Evolutionary conservation across 2,329 filamentous ascomycete species (phyloP).

Genomic region (Claviceps maximensis): DNA sequence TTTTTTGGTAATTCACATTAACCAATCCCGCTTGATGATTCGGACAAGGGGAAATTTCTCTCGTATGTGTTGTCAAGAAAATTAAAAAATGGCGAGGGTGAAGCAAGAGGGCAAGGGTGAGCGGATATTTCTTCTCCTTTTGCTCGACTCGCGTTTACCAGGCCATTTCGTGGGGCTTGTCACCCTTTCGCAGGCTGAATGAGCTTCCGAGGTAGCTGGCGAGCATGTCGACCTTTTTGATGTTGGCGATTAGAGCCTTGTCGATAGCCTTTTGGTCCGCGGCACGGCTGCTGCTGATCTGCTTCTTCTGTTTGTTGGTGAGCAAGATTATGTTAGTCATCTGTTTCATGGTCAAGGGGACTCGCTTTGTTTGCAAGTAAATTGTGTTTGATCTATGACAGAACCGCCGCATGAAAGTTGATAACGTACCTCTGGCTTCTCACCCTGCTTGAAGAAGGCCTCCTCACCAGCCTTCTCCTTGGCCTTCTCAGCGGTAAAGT

Average conservation of each 20-base stretch:
- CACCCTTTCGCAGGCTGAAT: constrained; percentile 98
- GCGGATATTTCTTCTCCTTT: no score
- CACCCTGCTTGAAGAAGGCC: constrained; percentile 98
- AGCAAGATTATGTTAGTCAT: background rate
- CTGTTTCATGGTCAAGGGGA: no score
- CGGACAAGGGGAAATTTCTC: background rate
- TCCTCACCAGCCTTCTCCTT: constrained; percentile 96
- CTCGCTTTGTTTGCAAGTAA: no score
- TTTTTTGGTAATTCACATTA: no score
- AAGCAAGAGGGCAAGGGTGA: background rate
- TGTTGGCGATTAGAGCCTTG: constrained; percentile 84
- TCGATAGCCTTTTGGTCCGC: constrained; percentile 98
- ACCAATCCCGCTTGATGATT: no score
- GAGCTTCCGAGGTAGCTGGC: constrained; percentile 85
- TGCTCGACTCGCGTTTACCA: constrained; percentile 52
- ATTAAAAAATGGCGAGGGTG: background rate
- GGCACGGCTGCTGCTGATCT: constrained; percentile 79
- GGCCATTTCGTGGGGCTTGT: constrained; percentile 99
- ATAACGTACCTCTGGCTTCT: constrained; percentile 80
- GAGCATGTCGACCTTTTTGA: constrained; percentile 97
- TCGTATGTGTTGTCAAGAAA: background rate
- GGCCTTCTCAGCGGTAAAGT: constrained; percentile 93
- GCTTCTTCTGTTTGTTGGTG: constrained; percentile 67
- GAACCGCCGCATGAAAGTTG: no score
- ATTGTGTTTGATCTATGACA: no score